A percentile compares a stretch with the other conserved stretches of the same genome.
phyloP scores from a whole-genome alignment of 108 stramenopile species.

The Heterococcus sp. region DNA sequence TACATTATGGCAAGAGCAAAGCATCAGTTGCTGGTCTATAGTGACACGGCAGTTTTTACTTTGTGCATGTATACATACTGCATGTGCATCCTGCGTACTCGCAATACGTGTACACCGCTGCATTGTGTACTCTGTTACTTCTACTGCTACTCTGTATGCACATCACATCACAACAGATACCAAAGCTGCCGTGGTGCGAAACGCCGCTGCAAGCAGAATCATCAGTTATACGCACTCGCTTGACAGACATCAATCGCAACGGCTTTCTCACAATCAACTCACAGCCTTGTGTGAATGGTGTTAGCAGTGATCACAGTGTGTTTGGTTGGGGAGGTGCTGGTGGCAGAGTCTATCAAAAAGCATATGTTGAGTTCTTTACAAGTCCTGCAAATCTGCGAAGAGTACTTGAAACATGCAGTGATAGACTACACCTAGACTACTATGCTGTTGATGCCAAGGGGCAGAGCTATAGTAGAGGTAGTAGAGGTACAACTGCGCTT shows the following conservation, averaged over 20 bases:
- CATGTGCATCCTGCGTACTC: too few relatives aligned
- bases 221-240: conserved; percentile 67
- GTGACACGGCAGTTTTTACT: background rate
- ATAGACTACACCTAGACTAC: conserved; percentile 65
- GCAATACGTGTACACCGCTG: too few relatives aligned
- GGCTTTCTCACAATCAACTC: conserved; percentile 90
- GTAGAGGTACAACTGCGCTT: conserved; percentile 61
- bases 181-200: conserved; percentile 85
- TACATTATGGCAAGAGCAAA: too few relatives aligned
- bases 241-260: conserved; percentile 73
- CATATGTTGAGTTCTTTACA: conserved; percentile 91
- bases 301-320: conserved; percentile 63
- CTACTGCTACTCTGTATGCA: too few relatives aligned
- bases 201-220: conserved; percentile 87
- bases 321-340: conserved; percentile 94
- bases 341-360: conserved; percentile 92
- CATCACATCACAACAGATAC: background rate
- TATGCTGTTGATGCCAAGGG: conserved; percentile 68
- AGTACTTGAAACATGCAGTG: conserved; percentile 63
- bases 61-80: background rate
- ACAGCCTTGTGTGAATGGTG: conserved; percentile 82
- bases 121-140: too few relatives aligned
- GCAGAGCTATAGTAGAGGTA: conserved; percentile 23
- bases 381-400: conserved; percentile 66
- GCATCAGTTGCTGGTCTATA: background rate